phyloP scores from a whole-genome alignment of 163 green algal species.

The Scenedesmus sp. region DNA sequence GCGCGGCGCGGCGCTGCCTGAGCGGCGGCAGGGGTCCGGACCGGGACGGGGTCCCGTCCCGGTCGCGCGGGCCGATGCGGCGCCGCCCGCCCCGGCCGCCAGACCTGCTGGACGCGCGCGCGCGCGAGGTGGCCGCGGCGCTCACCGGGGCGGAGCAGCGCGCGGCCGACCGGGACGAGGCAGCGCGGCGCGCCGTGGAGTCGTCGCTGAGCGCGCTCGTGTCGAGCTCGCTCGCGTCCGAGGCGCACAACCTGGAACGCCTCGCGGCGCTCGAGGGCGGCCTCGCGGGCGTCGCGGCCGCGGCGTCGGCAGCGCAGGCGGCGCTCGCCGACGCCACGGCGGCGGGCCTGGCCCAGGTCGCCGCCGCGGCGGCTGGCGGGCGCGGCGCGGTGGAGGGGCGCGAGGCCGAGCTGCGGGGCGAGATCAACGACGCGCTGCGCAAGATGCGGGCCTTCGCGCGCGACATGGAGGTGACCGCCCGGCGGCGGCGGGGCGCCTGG shows the following conservation, averaged over 20 bases:
- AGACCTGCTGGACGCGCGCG: constrained; percentile 31
- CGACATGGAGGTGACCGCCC: constrained; percentile 31
- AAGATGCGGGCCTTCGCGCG: constrained; percentile 22
- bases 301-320: constrained; percentile 23
- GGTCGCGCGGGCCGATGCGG: too few relatives aligned
- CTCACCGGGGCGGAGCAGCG: constrained; percentile 14
- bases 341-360: neutral
- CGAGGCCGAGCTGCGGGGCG: constrained; percentile 33
- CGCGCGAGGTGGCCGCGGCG: constrained; percentile 30
- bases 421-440: constrained; percentile 22
- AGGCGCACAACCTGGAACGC: constrained; percentile 14
- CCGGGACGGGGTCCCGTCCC: too few relatives aligned
- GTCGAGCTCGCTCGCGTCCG: constrained; percentile 3
- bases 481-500: too few relatives aligned
- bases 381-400: constrained; percentile 14
- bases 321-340: constrained; percentile 29
- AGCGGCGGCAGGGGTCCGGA: too few relatives aligned
- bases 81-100: neutral
- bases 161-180: constrained; percentile 5
- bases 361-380: neutral
- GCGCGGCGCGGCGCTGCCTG: too few relatives aligned
- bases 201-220: constrained; percentile 19
- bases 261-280: constrained; percentile 33
- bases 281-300: constrained; percentile 22
- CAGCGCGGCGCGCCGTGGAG: constrained; percentile 18